phyloP scores from a whole-genome alignment of 768 basidiomycete species.

The Stropharia rugosoannulata region DNA sequence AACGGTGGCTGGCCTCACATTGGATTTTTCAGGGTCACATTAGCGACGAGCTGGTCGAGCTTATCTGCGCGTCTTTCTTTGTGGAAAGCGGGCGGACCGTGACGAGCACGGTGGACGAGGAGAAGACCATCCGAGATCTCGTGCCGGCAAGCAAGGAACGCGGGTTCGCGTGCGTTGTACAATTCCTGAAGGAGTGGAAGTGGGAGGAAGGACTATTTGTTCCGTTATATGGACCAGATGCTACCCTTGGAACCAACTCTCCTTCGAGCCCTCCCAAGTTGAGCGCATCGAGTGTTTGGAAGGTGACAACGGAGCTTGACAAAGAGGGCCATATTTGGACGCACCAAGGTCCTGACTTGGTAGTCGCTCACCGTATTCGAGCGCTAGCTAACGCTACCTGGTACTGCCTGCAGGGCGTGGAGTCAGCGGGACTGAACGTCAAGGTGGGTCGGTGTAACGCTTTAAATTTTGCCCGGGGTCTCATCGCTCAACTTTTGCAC shows the following conservation, averaged over 20 bases:
- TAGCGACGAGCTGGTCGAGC: slow-evolving; percentile 76
- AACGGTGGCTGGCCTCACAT: slow-evolving; percentile 92
- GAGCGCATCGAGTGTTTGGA: slow-evolving; percentile 57
- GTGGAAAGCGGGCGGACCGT: slow-evolving; percentile 46
- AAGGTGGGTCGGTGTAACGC: slow-evolving; percentile 43
- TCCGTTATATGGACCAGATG: slow-evolving; percentile 52
- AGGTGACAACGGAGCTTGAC: slow-evolving; percentile 77
- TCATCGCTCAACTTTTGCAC: neutral
- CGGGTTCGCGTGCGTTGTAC: slow-evolving; percentile 74
- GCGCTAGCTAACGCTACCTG: slow-evolving; percentile 78
- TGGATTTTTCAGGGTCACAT: slow-evolving; percentile 80
- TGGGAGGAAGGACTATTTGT: slow-evolving; percentile 78
- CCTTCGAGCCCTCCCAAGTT: slow-evolving; percentile 20
- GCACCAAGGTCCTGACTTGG: slow-evolving; percentile 54
- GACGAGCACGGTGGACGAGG: slow-evolving; percentile 27
- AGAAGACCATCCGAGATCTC: slow-evolving; percentile 35
- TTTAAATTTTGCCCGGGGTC: neutral
- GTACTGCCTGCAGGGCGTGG: slow-evolving; percentile 52
- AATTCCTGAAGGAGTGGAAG: slow-evolving; percentile 78
- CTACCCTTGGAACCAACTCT: slow-evolving; percentile 23
- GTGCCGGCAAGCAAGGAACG: slow-evolving; percentile 69
- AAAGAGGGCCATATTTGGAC: slow-evolving; percentile 78
- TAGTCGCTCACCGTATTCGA: slow-evolving; percentile 72
- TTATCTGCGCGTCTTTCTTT: slow-evolving; percentile 81
- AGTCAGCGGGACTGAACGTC: slow-evolving; percentile 51